A percentile compares a stretch with the other conserved stretches of the same genome.
Conservation (phyloP, 768 basidiomycete species). For the Lentinula detonsa region DNA sequence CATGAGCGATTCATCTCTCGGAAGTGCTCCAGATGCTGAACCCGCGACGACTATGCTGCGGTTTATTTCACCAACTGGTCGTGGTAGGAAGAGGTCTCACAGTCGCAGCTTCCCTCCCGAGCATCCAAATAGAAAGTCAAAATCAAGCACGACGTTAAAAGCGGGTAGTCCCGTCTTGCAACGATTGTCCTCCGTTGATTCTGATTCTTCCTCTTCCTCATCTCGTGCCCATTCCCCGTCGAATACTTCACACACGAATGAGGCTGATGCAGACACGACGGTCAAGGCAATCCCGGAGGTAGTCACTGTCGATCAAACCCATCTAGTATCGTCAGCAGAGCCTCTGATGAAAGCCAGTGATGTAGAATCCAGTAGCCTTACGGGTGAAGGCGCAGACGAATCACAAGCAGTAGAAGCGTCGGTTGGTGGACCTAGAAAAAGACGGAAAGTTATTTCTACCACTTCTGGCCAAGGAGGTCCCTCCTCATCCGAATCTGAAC, state of each 20-base stretch:
- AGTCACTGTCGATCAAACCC: neutral
- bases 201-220: neutral
- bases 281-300: neutral
- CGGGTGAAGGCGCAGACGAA: neutral
- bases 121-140: neutral
- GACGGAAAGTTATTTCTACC: neutral
- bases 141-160: neutral
- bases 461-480: neutral
- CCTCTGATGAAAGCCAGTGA: neutral
- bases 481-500: neutral
- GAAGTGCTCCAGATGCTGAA: neutral
- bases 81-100: constrained; percentile 2
- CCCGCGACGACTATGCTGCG: neutral
- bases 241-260: neutral
- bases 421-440: neutral
- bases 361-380: neutral
- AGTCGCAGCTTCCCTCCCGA: constrained; percentile 5
- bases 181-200: neutral
- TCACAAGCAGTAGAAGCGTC: neutral
- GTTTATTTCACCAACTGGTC: neutral
- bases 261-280: neutral
- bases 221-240: neutral
- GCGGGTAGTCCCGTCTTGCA: neutral
- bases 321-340: neutral
- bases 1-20: constrained; percentile 1